Base-by-base conservation (phyloP, 495 filamentous ascomycete genomes). In the Podospora pseudopauciseta region DNA sequence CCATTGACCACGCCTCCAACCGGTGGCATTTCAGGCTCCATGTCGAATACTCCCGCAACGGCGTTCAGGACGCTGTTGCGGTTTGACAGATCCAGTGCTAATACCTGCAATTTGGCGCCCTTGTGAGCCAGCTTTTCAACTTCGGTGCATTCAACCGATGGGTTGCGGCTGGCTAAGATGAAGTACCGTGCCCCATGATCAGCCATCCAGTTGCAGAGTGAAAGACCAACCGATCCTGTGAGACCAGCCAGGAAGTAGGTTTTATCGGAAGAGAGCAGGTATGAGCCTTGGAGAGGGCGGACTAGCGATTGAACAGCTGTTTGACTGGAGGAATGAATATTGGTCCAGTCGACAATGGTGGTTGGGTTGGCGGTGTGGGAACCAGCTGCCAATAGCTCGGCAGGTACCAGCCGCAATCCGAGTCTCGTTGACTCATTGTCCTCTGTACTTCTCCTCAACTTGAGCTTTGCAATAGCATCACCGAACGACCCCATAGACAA, bases 1-100 rank as follows among this genome's bases (percentile, higher is more conserved):
- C 64, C 70, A 30, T 72, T 67, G 55, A 26, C 27, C 2, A 72
- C 65, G 5, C 70, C 70, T 55, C 56, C 64, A n/a, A 72, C 61
- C 6, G 70, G 67, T 39, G 70, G 70, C 67, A 65, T 69, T 13
- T 26, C 26, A 20, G 56, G 26, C 20, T n/a, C n/a, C 56, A 20
- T 20, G n/a, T 59, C 56, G 26, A 19, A 23, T 20, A 59, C 20
- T 23, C 18, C 3, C 5, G 19, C n/a, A 59, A 59, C 56, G 20
- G 26, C 19, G 6, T 27, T 18, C 19, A 20, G 1, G 15, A 59
- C 56, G 16, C 19, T 59, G 16, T 18, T 23, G 16, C 56, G 19
- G 56, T 20, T 5, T 27, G 56, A 59, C 7, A 59, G 19, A 59
- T 59, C 56, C 11, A 59, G 19, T 11, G 56, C 3, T 4, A 59